Evolutionary conservation across 1,284 basidiomycete species (phyloP), one percentile per base, ranked within the genome.

Genomic region (Exobasidium rhododendri): DNA sequence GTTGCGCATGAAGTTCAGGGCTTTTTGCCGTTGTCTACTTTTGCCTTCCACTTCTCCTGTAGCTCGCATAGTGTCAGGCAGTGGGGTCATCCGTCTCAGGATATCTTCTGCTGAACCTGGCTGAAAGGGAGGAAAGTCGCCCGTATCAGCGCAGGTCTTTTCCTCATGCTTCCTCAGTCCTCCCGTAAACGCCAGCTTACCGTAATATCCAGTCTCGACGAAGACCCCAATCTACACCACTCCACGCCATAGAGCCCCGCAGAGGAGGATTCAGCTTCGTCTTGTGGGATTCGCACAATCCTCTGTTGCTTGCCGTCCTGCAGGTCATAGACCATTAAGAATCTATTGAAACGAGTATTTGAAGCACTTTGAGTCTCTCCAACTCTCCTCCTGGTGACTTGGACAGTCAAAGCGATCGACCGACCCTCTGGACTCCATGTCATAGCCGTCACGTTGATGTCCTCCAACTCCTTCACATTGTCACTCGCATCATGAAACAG

Each of bases 231-330:
- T 40, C 28, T 50, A 26, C 47, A 7, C 20, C 5, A 24, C 28
- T 50, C 20, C 4, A 26, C 4, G 24, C 20, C 20, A 26, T 3
- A 50, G n/a, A 50, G 13, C 28, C 20, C 26, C 28, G n/a, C 24
- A 13, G 46, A 26, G 24, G 26, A 24, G 47, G 47, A 6, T 24
- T 14, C 3, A 13, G 20, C 47, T 20, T 50, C 47, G 13, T 20
- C 4, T 24, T 50, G 20, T 6, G 20, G n/a, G 14, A 50, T 14
- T 3, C 20, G 14, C 13, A 50, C 28, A 13, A 28, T 13, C 20
- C 47, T 20, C 28, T 24, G n/a, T 28, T 50, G 47, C 26, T 50
- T 20, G n/a, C 47, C 47, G 28, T 50, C 47, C 28, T 50, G 47
- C 24, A 50, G 4, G 13, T 20, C 47, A 50, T 50, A 50, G 20